These are phyloP conservation scores for Reutealis trisperma DNA, from an alignment of 345 rosid species.

Conservation along the genomic window DNA sequence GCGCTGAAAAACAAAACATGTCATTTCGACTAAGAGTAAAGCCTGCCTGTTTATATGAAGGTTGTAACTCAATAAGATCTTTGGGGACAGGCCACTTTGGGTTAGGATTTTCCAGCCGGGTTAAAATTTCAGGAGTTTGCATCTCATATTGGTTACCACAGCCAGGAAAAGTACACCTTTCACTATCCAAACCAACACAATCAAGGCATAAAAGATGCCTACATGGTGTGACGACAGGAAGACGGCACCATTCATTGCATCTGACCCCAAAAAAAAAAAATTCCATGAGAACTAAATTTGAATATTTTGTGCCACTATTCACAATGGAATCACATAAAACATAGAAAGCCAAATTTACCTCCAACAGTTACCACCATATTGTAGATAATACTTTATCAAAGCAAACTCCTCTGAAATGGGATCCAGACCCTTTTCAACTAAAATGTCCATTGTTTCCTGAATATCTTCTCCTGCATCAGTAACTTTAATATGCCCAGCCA, in stretches of 20 bases:
- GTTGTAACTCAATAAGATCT: constrained; percentile 97
- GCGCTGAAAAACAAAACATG: too few relatives aligned
- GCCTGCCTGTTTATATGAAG: constrained; percentile 87
- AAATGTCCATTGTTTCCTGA: constrained; percentile 88
- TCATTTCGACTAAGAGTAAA: constrained; percentile 6
- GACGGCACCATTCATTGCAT: constrained; percentile 97
- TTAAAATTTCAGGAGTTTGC: constrained; percentile 76
- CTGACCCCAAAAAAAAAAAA: constrained; percentile 35
- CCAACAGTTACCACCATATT: constrained; percentile 78
- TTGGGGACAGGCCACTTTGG: constrained; percentile 97
- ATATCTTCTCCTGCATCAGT: constrained; percentile 85
- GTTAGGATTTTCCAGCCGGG: constrained; percentile 91
- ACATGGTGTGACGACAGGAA: constrained; percentile 90
- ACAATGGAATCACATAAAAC: constrained; percentile 12
- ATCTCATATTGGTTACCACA: constrained; percentile 81
- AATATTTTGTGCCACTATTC: constrained; percentile 11
- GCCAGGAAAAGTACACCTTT: constrained; percentile 69
- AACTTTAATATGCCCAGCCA: constrained; percentile 92
- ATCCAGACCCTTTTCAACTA: constrained; percentile 64
- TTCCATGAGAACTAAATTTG: neutral
- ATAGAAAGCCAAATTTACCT: constrained; percentile 49
- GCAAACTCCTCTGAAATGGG: constrained; percentile 64
- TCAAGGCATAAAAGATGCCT: constrained; percentile 86
- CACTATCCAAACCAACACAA: constrained; percentile 76
- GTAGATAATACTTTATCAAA: constrained; percentile 62